phyloP scores from a whole-genome alignment of 164 flowering plant genomes.

The Berberis thunbergii region DNA sequence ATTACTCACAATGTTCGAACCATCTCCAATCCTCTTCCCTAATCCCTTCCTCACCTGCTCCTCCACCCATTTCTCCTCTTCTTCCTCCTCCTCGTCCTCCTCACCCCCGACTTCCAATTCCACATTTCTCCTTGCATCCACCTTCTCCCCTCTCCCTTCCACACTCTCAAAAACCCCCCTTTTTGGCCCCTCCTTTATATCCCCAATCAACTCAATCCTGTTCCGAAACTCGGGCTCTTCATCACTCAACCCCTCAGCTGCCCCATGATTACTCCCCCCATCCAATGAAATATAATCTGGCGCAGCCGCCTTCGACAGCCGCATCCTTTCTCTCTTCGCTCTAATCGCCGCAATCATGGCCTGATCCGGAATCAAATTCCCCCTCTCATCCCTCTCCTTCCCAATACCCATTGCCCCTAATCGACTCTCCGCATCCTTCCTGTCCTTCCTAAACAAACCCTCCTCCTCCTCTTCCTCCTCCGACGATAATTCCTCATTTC shows the following conservation, averaged over 20 bases:
- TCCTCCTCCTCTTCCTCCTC: conserved; percentile 11
- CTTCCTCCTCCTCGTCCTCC: conserved; percentile 71
- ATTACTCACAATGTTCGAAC: conserved; percentile 25
- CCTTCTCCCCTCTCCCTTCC: conserved; percentile 15
- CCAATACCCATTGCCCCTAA: conserved; percentile 37
- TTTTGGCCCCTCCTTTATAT: conserved; percentile 27
- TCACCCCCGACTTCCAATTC: conserved; percentile 35
- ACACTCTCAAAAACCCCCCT: conserved; percentile 72
- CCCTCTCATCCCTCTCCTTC: conserved; percentile 15
- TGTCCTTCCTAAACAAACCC: conserved; percentile 6
- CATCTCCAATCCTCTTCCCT: conserved; percentile 82
- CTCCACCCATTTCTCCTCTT: conserved; percentile 91
- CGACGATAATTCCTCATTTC: conserved; percentile 3
- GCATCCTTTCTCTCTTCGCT: conserved; percentile 68
- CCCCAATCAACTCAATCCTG: conserved; percentile 71
- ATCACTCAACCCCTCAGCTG: conserved; percentile 69
- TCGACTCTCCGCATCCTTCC: conserved; percentile 23
- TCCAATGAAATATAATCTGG: conserved; percentile 83
- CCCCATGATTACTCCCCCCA: conserved; percentile 60
- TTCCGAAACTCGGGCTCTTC: conserved; percentile 82
- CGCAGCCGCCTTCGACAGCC: conserved; percentile 56
- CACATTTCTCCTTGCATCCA: conserved; percentile 16
- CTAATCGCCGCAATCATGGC: conserved; percentile 58
- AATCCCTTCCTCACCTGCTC: conserved; percentile 90
- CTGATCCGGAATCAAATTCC: conserved; percentile 41